These are phyloP conservation scores for Bidens hawaiensis DNA, from an alignment of 140 eudicot species.

Conservation along the genomic window DNA sequence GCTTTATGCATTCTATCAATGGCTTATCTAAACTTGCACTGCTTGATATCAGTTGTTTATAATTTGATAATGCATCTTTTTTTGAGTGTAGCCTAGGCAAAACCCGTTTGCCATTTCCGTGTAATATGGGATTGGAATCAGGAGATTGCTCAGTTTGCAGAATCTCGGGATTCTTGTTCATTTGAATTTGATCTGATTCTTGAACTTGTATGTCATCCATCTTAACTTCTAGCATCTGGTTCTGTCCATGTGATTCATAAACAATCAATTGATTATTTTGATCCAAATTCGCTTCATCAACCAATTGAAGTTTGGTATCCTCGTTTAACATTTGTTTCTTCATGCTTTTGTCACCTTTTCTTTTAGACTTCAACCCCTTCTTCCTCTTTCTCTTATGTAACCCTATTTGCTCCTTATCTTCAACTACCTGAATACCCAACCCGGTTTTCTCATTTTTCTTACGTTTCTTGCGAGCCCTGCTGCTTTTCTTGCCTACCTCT, in stretches of 20 bases:
- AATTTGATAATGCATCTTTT: conserved; percentile 15
- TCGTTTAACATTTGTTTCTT: conserved; percentile 7
- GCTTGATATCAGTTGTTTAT: conserved; percentile 2
- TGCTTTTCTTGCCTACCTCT: conserved; percentile 10
- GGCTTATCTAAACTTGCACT: conserved; percentile 14
- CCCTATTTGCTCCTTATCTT: conserved; percentile 19
- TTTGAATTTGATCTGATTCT: conserved; percentile 8
- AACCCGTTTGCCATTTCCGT: background rate
- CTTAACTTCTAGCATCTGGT: conserved; percentile 8
- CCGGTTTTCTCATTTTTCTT: background rate
- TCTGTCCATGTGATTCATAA: conserved; percentile 6
- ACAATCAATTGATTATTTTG: conserved; percentile 13
- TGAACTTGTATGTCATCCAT: background rate
- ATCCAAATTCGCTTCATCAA: conserved; percentile 9
- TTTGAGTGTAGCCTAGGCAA: conserved; percentile 26
- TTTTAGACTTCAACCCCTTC: conserved; percentile 1
- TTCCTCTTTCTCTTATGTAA: conserved; percentile 14
- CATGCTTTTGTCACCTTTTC: conserved; percentile 10
- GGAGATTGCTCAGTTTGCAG: conserved; percentile 10
- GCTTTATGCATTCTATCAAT: conserved; percentile 3
- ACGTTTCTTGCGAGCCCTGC: background rate
- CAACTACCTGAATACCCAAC: conserved; percentile 8
- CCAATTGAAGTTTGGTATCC: conserved; percentile 3
- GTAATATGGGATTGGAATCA: conserved; percentile 4
- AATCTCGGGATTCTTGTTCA: background rate